Base-by-base conservation (phyloP, 805 yeast genomes). In the Yarrowia porcina region DNA sequence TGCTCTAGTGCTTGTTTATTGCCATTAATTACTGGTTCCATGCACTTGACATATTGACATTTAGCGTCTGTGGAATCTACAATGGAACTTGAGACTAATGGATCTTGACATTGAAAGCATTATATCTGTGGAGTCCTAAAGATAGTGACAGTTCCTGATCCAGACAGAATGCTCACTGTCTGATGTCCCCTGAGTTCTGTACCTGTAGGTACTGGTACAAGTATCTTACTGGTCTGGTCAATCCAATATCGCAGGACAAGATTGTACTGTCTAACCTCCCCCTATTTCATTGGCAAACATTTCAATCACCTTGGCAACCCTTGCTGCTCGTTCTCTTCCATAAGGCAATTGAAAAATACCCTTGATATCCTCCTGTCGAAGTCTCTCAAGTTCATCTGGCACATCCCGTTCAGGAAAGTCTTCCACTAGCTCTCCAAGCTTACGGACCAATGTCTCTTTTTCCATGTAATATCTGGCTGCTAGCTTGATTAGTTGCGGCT, bases 401-500 rank as follows among this genome's bases (percentile, higher is more conserved):
- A 44, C 23, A n/a, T 27, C 50, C 21, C n/a, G 9, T 2, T 44
- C 33, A 4, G 50, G 50, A 0, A 27, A 17, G 10, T 27, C 50
- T 44, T 4, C n/a, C 50, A 44, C 50, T 44, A 44, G 50, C 17
- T 11, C 33, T 10, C 50, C 50, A 33, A 44, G 11, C n/a, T n/a
- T 27, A 6, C 50, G 33, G 11, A 27, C 50, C 50, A 44, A 27
- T 11, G 35, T 21, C 17, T 44, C 50, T 33, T 44, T 44, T 11
- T 44, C 50, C 50, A 44, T 44, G 50, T 44, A 44, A 20, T 44
- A 44, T 13, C 50, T 25, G 33, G 50, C 50, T 11, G 50, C 50
- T 27, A 44, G 50, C 50, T 13, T 21, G 35, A 27, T 27, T 28
- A 44, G 35, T 13, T 27, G 21, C 27, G 50, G 35, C 18, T 44